Evolutionary conservation across 1,284 basidiomycete genomes (phyloP), one percentile per base, ranked within the genome.

Genomic region (Ustanciosporium gigantosporum): DNA sequence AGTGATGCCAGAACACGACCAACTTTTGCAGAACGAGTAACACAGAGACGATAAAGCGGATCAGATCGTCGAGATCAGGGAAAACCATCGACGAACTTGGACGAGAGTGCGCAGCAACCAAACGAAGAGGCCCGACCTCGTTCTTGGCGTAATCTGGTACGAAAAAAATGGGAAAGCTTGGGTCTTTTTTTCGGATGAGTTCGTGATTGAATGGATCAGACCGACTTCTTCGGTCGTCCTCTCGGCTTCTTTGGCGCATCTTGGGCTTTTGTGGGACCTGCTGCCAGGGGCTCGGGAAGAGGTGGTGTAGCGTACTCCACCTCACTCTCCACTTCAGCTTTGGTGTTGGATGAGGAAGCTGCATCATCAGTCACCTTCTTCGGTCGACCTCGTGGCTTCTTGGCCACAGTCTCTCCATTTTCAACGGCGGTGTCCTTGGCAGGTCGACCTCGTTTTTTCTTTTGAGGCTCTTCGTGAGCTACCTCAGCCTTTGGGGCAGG

Each of bases 381-480:
- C 43, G 60, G 60, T 36, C 60, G 50, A 22, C 60, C 60, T 16
- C 49, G 49, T 19, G 35, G 20, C 36, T 44, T 52, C 46, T 64
- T 64, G 5, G 32, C 45, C 51, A 21, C 8, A 14, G 21, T 14
- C 15, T 39, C 37, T 5, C 14, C 37, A 5, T 5, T 14, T 27
- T 11, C 6, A n/a, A n/a, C n/a, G 13, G 25, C 25, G 17, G 9
- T 31, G 16, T 27, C 38, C 27, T 41, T 41, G 21, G 41, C 19
- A 16, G 41, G 31, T 9, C 24, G 20, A 6, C 40, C 27, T 5
- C 37, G 37, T 17, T 24, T 39, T 25, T 27, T 39, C 17, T 35
- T 35, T 13, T 13, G 32, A 9, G 17, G 9, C 8, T 35, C 32
- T 9, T 29, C 27, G 27, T 29, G 11, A n/a, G 27, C 27, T 9